Conservation (phyloP, 208 protist genomes). For the Trypanosomatidae sp. region DNA sequence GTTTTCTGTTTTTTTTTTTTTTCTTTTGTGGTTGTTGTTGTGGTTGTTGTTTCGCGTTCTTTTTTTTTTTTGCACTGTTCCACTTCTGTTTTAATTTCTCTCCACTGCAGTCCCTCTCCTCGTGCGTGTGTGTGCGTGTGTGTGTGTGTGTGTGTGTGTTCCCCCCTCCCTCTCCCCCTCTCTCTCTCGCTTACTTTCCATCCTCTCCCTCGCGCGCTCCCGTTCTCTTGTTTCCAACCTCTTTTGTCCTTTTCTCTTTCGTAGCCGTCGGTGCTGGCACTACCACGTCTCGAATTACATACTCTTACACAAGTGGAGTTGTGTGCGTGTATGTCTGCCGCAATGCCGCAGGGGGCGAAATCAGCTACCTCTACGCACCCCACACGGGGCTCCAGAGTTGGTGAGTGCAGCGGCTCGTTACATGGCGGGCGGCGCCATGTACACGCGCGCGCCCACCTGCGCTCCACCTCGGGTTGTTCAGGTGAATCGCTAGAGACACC, state of each 20-base stretch:
- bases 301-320: not conserved
- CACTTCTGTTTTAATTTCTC: not conserved
- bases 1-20: not conserved
- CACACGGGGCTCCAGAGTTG: not conserved
- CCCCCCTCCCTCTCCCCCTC: not conserved
- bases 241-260: not conserved
- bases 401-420: not conserved
- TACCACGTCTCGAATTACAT: not conserved
- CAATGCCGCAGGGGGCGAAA: not conserved
- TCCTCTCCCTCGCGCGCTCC: not conserved
- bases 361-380: not conserved
- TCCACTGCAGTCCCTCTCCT: not conserved
- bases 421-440: constrained; percentile 23
- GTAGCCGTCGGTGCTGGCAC: not conserved
- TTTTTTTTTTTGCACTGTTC: not conserved
- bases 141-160: not conserved
- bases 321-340: not conserved
- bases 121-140: not conserved
- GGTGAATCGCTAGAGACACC: not conserved
- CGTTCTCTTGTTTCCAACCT: constrained; percentile 6
- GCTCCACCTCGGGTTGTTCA: constrained; percentile 4
- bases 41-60: not conserved
- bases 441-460: constrained; percentile 2
- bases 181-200: not conserved
- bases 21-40: not conserved